Conservation (phyloP, 1,139 yeast genomes). For the Kodamaea sp. region DNA sequence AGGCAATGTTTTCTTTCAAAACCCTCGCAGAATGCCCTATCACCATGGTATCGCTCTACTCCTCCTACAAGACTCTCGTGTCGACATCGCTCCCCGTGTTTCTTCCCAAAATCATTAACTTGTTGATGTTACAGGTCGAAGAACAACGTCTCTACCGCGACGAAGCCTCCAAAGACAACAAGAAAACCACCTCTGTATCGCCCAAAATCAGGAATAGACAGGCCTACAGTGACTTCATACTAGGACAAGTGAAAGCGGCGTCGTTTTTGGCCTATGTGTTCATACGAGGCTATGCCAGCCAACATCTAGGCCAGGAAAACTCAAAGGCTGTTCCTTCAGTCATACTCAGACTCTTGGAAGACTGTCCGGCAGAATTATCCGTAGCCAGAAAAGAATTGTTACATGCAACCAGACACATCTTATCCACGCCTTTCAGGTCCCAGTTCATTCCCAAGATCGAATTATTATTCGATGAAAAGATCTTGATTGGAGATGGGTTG, state of each 20-base stretch:
- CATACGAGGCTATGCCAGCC: conserved; percentile 78
- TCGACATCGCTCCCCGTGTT: conserved; percentile 72
- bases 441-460: conserved; percentile 87
- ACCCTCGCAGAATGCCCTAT: conserved; percentile 96
- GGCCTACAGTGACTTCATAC: conserved; percentile 83
- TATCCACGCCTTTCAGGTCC: conserved; percentile 83
- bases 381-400: conserved; percentile 90
- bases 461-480: conserved; percentile 79
- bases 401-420: conserved; percentile 92
- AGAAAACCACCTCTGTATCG: conserved; percentile 51
- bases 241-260: conserved; percentile 97
- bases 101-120: conserved; percentile 77
- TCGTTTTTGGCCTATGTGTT: conserved; percentile 91
- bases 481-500: conserved; percentile 88
- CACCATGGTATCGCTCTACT: conserved; percentile 87
- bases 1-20: conserved; percentile 80
- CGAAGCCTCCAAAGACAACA: conserved; percentile 61
- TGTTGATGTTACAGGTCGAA: conserved; percentile 73
- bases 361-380: conserved; percentile 94
- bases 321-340: conserved; percentile 79
- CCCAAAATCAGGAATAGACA: conserved; percentile 77
- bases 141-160: conserved; percentile 46
- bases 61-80: conserved; percentile 80
- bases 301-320: conserved; percentile 62
- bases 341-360: conserved; percentile 82